Percentiles rank a stretch among this genome's conserved stretches.
Conservation (phyloP, 768 basidiomycete species). For the Piloderma croceum region DNA sequence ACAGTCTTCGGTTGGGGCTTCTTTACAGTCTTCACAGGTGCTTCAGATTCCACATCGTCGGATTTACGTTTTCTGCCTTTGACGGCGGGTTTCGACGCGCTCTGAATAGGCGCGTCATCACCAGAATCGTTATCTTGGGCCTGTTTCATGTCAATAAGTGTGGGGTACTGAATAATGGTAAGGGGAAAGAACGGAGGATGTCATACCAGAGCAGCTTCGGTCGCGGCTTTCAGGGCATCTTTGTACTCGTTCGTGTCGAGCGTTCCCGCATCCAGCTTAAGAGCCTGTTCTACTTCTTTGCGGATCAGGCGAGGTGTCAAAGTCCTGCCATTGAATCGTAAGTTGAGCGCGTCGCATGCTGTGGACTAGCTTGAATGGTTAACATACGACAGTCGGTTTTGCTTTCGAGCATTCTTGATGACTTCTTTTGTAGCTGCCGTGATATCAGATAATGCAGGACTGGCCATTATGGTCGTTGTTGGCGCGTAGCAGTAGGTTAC, state of each 20-base stretch:
- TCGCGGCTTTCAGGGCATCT: conserved; percentile 38
- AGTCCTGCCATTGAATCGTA: too few species aligned
- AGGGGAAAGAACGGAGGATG: neutral
- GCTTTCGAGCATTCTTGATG: too few species aligned
- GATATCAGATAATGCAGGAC: too few species aligned
- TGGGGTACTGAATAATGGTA: conserved; percentile 2
- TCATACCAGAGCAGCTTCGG: conserved; percentile 35
- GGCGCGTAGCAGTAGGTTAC: too few species aligned
- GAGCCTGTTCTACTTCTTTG: conserved; percentile 39
- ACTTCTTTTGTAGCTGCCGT: too few species aligned
- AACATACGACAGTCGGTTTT: too few species aligned
- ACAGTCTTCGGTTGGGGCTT: neutral
- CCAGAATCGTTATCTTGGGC: neutral
- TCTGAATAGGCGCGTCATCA: conserved; percentile 1
- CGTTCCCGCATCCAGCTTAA: conserved; percentile 38
- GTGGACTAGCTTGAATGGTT: too few species aligned
- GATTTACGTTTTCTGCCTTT: conserved; percentile 7
- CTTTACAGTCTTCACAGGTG: neutral
- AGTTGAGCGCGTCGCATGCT: too few species aligned
- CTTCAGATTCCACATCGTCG: neutral
- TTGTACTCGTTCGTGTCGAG: conserved; percentile 44
- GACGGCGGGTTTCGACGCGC: conserved; percentile 1
- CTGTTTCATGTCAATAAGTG: neutral
- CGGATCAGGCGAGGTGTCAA: conserved; percentile 50
- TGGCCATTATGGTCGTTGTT: too few species aligned